Base-by-base conservation (phyloP, 1,284 basidiomycete genomes). In the Cutaneotrichosporon mucoides region DNA sequence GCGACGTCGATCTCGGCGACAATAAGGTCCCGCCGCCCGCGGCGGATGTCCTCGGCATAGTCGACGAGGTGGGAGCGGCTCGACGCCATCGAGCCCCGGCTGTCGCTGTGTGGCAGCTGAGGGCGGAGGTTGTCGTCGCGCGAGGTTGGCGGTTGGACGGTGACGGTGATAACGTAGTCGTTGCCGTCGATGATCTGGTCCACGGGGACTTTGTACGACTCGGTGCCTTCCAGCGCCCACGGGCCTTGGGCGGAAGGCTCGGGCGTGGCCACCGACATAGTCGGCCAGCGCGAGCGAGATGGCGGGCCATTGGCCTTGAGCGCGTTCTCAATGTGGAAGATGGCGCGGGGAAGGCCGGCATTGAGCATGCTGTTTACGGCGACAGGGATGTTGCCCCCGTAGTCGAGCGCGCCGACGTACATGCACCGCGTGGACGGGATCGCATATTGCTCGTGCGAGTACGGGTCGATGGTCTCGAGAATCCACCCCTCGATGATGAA, bases 401-500 rank as follows among this genome's bases (percentile, higher is more conserved):
- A 94, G 76, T 99, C 94, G 58, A 96, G 83, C 0, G 92, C 89
- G 5, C 89, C 86, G 44, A 97, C 82, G 64, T 93, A 84, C 51
- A 90, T 95, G 76, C 92, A 94, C 55, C 89, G 81, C 33, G 95
- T 92, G 3, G 93, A 97, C 0, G 95, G 95, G 48, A 99, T 97
- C 12, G 90, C 85, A 73, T 94, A 95, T 68, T 92, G 93, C 75
- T 96, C 92, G 61, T 89, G 88, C 46, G 91, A 91, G 74, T 99
- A 99, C 0, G 96, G 95, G 73, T 99, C 95, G 47, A 99, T 83
- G 1, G 94, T 98, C 80, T 99, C 93, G 66, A 97, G 78, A 47
- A 97, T 88, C 96, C 96, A 99, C 0, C 90, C 95, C 68, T 98
- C 93, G 3, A 99, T 80, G 63, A 91, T 87, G 47, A 94, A 81